Percentiles rank a stretch among this genome's conserved stretches.
phyloP scores from a whole-genome alignment of 495 filamentous ascomycete genomes.

The Xylaria sp. region DNA sequence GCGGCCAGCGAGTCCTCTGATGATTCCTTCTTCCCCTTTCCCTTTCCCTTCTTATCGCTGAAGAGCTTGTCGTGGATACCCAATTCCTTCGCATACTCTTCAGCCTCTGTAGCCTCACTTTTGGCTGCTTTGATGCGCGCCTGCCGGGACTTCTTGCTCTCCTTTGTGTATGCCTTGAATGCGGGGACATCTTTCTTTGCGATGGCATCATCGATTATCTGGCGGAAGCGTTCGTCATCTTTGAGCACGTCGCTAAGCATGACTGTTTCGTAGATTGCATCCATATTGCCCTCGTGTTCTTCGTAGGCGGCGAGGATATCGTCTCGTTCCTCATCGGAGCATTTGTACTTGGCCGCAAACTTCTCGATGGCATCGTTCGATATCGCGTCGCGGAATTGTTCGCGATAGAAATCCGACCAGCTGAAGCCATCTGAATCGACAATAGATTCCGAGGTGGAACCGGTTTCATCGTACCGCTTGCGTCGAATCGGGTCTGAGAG shows the following conservation, averaged over 20 bases:
- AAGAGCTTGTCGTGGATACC: conserved; percentile 68
- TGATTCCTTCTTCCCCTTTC: conserved; percentile 44
- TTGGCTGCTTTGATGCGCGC: conserved; percentile 68
- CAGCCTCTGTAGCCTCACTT: conserved; percentile 74
- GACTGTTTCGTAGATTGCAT: conserved; percentile 75
- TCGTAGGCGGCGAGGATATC: conserved; percentile 81
- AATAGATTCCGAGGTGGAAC: conserved; percentile 79
- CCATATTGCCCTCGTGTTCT: conserved; percentile 72
- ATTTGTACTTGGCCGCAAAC: conserved; percentile 79
- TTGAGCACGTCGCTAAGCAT: conserved; percentile 86
- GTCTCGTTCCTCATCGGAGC: conserved; percentile 80
- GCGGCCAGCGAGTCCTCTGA: conserved; percentile 50
- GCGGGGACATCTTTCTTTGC: conserved; percentile 65
- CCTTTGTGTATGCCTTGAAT: conserved; percentile 72
- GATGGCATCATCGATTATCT: conserved; percentile 84
- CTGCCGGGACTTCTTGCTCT: conserved; percentile 69
- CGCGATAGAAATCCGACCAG: conserved; percentile 87
- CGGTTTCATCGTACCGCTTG: conserved; percentile 85
- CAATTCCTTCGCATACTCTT: conserved; percentile 72
- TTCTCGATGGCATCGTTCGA: conserved; percentile 71
- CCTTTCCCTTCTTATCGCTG: conserved; percentile 44
- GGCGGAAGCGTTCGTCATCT: conserved; percentile 84
- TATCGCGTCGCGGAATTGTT: conserved; percentile 77
- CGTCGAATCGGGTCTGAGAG: conserved; percentile 81
- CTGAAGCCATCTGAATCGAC: conserved; percentile 79